phyloP scores from a whole-genome alignment of 441 rosid genomes.

The Croton laevigatus region DNA sequence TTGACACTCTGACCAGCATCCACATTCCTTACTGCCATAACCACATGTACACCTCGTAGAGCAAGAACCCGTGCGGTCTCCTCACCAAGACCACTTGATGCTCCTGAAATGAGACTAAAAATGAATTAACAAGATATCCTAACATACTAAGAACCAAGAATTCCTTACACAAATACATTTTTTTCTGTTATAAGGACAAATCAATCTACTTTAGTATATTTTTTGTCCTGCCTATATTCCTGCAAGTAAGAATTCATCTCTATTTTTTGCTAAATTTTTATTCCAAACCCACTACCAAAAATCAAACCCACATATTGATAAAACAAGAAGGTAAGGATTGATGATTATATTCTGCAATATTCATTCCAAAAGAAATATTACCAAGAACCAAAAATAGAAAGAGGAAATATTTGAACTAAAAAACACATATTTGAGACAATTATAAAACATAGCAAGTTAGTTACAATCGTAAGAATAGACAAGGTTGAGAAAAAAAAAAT shows the following conservation, averaged over 20 bases:
- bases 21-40: slow-evolving; percentile 32
- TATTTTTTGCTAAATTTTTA: too few relatives aligned
- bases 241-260: too few relatives aligned
- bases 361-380: not conserved
- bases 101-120: slow-evolving; percentile 19
- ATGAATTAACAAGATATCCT: not conserved
- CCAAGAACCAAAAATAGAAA: not conserved
- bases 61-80: slow-evolving; percentile 37
- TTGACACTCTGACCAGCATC: slow-evolving; percentile 27
- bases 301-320: too few relatives aligned
- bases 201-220: too few relatives aligned
- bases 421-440: too few relatives aligned
- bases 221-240: too few relatives aligned
- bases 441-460: not conserved
- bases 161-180: too few relatives aligned
- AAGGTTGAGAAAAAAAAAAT: not conserved
- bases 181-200: too few relatives aligned
- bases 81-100: slow-evolving; percentile 32
- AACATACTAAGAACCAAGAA: too few relatives aligned
- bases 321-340: not conserved
- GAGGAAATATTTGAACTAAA: not conserved
- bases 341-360: not conserved
- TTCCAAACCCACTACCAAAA: too few relatives aligned
- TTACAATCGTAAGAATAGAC: not conserved
- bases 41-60: slow-evolving; percentile 23